Base-by-base conservation (phyloP, 2,329 filamentous ascomycete genomes). In the Pleomassaria siparia region DNA sequence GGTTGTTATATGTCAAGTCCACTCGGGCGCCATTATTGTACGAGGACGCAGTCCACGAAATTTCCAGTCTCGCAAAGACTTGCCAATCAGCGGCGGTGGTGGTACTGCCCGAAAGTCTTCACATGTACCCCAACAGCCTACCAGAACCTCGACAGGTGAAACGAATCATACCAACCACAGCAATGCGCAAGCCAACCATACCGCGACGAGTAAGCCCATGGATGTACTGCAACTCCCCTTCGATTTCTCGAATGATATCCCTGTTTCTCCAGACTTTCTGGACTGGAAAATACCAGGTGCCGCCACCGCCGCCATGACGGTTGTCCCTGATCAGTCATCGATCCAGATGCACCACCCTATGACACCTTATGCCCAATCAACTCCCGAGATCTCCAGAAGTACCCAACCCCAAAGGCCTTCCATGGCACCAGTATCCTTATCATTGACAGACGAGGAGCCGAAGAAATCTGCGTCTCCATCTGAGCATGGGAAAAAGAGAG, bases 1-100 rank as follows among this genome's bases (percentile, higher is more conserved):
- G 70, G 81, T 90, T 26, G 81, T 89, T 7, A 80, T 96, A 43
- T 88, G 87, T 43, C 91, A 96, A 71, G 85, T 90, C 13, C 86
- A 86, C 24, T 96, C 92, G 0, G 88, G 90, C 1, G 89, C 92
- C 2, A 92, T 97, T 59, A 95, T 97, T 45, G 92, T 97, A 24
- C 87, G 92, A 51, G 92, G 92, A 28, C 83, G 92, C 60, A 96
- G 91, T 70, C 92, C 92, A 3, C 82, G 92, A 29, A 97, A 97
- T 71, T 97, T 97, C 70, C 91, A 95, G 70, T 88, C 91, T 9
- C 82, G 92, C 43, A 96, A 96, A 70, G 92, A 97, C 69, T 87
- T 96, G 51, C 91, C 92, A 2, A 80, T 97, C 39, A 81, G 90
- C 44, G 89, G 88, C 13, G 89, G 87, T 55, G 86, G 86, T 18